Base-by-base conservation (phyloP, 2,329 filamentous ascomycete species). In the Capronia epimyces region DNA sequence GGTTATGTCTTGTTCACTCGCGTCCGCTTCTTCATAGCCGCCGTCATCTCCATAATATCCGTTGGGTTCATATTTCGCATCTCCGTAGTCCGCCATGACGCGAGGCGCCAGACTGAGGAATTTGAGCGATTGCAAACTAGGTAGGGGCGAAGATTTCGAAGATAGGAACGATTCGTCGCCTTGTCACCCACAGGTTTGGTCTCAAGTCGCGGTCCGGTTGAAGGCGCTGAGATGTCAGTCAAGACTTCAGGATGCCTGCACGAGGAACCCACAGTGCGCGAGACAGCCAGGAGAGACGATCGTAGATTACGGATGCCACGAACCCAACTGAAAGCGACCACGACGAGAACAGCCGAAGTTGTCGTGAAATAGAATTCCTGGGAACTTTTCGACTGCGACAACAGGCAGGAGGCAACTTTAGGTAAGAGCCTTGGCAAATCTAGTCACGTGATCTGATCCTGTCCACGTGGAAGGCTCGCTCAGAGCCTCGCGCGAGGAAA, bases 1-100 rank as follows among this genome's bases (percentile, higher is more conserved):
- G 21, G 90, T 95, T 73, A 97, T 95, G 62, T 76, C 76, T 53
- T 78, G 73, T 56, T 83, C 80, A 29, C 81, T 65, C 34, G 74
- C 83, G 56, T 86, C 82, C 52, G 79, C 81, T 53, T 73, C 82
- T 53, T 85, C 82, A 56, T 79, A 81, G 63, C 85, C 86, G 58
- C 82, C 80, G 57, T 80, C 79, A 60, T 83, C 81, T 55, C 84
- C 84, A 66, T 89, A 87, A 27, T 58, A 59, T n/a, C 53, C 58
- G 43, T 59, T 55, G 12, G 48, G 36, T 20, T 59, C 55, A 16
- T 53, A 53, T 29, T 60, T 55, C 8, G 31, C 34, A 46, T 79
- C 76, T 49, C 80, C 77, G 63, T 77, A 77, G 54, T 77, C 73
- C 47, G 75, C 76, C 76, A 80, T 80, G 50, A 20, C 52, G 31